Conservation (phyloP, 129 eudicot genomes). For the Tagetes erecta region DNA sequence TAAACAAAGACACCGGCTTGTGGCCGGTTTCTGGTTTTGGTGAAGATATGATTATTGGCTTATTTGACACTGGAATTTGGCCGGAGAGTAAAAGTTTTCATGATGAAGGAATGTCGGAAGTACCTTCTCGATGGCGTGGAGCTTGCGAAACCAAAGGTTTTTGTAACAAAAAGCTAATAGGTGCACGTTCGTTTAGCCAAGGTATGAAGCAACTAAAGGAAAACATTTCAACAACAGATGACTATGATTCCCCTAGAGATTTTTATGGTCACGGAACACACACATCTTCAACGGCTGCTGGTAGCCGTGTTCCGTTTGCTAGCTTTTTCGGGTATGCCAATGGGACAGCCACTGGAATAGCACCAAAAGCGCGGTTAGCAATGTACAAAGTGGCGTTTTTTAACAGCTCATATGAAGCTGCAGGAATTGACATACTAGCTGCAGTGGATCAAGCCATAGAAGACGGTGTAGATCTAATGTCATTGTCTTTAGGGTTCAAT, state of each 20-base stretch:
- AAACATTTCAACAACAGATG: conserved; percentile 27
- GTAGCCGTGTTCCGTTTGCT: conserved; percentile 33
- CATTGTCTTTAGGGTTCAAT: conserved; percentile 38
- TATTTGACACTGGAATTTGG: conserved; percentile 56
- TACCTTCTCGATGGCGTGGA: conserved; percentile 56
- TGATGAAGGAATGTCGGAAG: conserved; percentile 42
- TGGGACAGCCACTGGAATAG: conserved; percentile 51
- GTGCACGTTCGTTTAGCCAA: conserved; percentile 48
- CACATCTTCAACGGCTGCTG: conserved; percentile 49
- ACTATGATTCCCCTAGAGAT: conserved; percentile 56
- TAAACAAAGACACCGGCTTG: conserved; percentile 32
- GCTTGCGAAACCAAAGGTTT: conserved; percentile 40
- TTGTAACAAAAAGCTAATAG: conserved; percentile 49
- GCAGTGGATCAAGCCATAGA: conserved; percentile 61
- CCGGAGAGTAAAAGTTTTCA: conserved; percentile 49
- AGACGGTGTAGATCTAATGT: conserved; percentile 58
- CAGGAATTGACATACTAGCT: conserved; percentile 46
- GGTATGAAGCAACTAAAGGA: conserved; percentile 38
- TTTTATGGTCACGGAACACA: conserved; percentile 52
- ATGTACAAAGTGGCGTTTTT: conserved; percentile 54
- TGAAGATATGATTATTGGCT: conserved; percentile 49
- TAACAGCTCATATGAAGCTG: conserved; percentile 31
- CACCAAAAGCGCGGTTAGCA: conserved; percentile 53
- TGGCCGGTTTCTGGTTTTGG: conserved; percentile 49
- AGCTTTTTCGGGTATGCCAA: conserved; percentile 51